phyloP scores from a whole-genome alignment of 2,329 filamentous ascomycete species.

The Penicillium sp. region DNA sequence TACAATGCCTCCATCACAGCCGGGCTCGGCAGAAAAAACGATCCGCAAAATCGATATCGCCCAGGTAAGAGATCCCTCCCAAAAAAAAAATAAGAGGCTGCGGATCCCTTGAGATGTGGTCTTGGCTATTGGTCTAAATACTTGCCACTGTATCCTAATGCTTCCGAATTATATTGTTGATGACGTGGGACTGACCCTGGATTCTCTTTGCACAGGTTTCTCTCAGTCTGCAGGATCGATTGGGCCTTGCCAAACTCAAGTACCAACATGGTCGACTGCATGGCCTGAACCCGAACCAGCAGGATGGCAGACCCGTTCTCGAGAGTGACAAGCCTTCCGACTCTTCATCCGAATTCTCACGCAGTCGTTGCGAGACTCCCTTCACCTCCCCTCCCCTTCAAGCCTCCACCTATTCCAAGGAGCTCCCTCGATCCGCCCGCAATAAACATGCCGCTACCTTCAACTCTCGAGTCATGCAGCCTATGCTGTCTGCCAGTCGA shows the following conservation, averaged over 20 bases:
- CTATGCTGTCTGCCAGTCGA: constrained; percentile 44
- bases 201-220: constrained; percentile 59
- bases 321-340: constrained; percentile 70
- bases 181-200: constrained; percentile 1
- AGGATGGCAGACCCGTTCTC: constrained; percentile 59
- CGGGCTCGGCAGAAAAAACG: constrained; percentile 31
- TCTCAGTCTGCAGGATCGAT: constrained; percentile 79
- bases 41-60: constrained; percentile 37
- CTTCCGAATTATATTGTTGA: background rate
- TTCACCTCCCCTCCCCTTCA: constrained; percentile 79
- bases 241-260: constrained; percentile 94
- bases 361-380: constrained; percentile 41
- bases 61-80: constrained; percentile 25
- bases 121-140: background rate
- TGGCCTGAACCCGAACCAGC: constrained; percentile 64
- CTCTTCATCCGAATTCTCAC: constrained; percentile 75
- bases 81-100: background rate
- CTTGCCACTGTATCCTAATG: background rate
- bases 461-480: constrained; percentile 37
- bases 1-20: constrained; percentile 28
- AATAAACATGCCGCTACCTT: constrained; percentile 40
- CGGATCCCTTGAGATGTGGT: background rate
- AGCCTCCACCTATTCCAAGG: constrained; percentile 74
- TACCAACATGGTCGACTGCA: constrained; percentile 93
- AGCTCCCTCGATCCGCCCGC: constrained; percentile 52